Evolutionary conservation across 768 basidiomycete genomes (phyloP).

Genomic region (Boletus vinaceobasis): DNA sequence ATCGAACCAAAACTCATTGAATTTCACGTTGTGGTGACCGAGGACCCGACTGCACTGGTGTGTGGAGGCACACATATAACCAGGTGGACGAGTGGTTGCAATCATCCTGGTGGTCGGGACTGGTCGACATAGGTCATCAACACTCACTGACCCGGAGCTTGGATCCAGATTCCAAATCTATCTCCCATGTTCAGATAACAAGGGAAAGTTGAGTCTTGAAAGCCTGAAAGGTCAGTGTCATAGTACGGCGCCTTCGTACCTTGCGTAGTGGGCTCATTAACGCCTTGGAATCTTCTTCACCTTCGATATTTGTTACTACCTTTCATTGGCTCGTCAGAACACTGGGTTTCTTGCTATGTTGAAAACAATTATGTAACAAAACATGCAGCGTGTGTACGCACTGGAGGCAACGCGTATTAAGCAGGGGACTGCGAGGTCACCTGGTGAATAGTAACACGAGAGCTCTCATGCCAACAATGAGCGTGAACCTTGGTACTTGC

Average conservation of each 20-base stretch:
- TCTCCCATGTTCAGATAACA: background rate
- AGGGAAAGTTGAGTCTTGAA: background rate
- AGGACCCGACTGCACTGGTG: background rate
- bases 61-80: background rate
- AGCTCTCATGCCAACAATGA: background rate
- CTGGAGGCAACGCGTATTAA: background rate
- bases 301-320: too few species aligned
- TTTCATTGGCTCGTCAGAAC: background rate
- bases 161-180: too few species aligned
- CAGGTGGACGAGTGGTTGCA: background rate
- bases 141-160: too few species aligned
- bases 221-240: too few species aligned
- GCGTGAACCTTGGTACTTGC: too few species aligned
- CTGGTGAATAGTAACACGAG: background rate
- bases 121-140: too few species aligned
- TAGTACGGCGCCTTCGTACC: background rate
- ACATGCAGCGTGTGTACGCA: background rate
- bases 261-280: background rate
- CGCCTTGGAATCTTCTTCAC: background rate
- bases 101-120: too few species aligned
- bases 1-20: background rate
- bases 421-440: background rate
- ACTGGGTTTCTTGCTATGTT: background rate
- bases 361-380: too few species aligned
- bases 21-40: background rate